Conservation (phyloP, 2,329 filamentous ascomycete species). For the Nemania sp. region DNA sequence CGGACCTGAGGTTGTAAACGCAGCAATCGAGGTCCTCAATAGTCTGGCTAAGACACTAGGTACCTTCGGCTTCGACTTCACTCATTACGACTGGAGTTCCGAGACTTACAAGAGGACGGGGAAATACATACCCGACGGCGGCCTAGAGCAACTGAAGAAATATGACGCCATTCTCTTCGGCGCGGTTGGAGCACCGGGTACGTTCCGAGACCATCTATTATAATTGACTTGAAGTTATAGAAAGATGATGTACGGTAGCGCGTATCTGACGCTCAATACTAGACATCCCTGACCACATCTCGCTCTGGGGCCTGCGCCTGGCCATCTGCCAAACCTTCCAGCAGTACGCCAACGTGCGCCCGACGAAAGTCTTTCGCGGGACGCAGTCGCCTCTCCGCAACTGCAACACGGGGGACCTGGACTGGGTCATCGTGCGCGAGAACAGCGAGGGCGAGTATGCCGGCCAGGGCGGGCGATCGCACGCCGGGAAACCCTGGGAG, state of each 20-base stretch:
- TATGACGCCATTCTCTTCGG: conserved; percentile 66
- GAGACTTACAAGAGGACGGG: conserved; percentile 68
- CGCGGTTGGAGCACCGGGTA: conserved; percentile 61
- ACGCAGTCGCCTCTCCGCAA: conserved; percentile 60
- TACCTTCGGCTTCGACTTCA: conserved; percentile 64
- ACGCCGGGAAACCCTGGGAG: conserved; percentile 61
- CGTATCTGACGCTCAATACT: background rate
- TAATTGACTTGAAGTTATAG: too few relatives aligned
- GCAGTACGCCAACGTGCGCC: conserved; percentile 68
- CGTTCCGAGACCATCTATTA: too few relatives aligned
- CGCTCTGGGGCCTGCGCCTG: conserved; percentile 65
- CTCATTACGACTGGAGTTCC: conserved; percentile 68
- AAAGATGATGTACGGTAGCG: background rate
- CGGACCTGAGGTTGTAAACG: conserved; percentile 63
- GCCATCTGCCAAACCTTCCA: conserved; percentile 67
- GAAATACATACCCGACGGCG: conserved; percentile 65
- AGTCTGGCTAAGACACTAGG: conserved; percentile 54
- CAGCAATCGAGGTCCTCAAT: conserved; percentile 63
- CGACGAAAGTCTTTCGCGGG: conserved; percentile 62
- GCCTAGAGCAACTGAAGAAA: conserved; percentile 51
- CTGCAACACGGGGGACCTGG: conserved; percentile 52
- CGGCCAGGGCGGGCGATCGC: conserved; percentile 65
- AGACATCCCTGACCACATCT: conserved; percentile 68
- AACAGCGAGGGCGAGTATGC: conserved; percentile 70
- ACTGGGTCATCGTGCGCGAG: conserved; percentile 69